These are phyloP conservation scores for Coemansia interrupta DNA, from an alignment of 192 early-diverging fungal species.

Conservation along the genomic window DNA sequence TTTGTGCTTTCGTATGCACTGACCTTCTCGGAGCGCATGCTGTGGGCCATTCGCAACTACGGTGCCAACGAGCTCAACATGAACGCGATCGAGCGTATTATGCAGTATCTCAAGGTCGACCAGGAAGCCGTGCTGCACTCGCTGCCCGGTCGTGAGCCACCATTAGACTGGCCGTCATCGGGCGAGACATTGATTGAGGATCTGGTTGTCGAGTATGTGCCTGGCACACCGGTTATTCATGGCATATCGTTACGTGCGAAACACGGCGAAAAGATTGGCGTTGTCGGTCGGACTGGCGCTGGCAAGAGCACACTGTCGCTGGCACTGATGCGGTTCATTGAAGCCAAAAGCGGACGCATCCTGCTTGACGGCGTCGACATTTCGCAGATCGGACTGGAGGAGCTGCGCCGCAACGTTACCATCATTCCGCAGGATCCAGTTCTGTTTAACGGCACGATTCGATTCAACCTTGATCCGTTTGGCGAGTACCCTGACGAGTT, in stretches of 20 bases:
- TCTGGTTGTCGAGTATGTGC: constrained; percentile 70
- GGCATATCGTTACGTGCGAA: constrained; percentile 65
- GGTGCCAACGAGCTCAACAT: constrained; percentile 77
- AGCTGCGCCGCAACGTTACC: constrained; percentile 74
- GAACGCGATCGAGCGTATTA: constrained; percentile 80
- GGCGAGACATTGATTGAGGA: constrained; percentile 59
- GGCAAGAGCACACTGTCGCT: constrained; percentile 73
- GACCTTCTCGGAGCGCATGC: constrained; percentile 69
- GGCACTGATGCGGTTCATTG: constrained; percentile 73
- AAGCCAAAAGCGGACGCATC: constrained; percentile 61
- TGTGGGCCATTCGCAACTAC: constrained; percentile 80
- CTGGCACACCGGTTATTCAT: constrained; percentile 73
- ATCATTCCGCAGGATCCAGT: constrained; percentile 91
- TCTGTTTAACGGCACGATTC: constrained; percentile 67
- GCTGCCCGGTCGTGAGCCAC: neutral
- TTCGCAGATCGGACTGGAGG: constrained; percentile 64
- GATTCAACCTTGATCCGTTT: constrained; percentile 89
- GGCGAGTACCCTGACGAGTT: constrained; percentile 67
- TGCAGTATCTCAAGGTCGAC: constrained; percentile 73
- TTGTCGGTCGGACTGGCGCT: constrained; percentile 84
- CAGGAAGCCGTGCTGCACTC: constrained; percentile 63
- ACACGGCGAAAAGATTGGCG: constrained; percentile 76
- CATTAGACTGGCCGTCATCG: neutral
- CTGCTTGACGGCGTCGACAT: constrained; percentile 76
- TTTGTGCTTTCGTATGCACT: constrained; percentile 78